Evolutionary conservation across 73 alveolate genomes (phyloP).

Genomic region (Symbiodinium pilosum): DNA sequence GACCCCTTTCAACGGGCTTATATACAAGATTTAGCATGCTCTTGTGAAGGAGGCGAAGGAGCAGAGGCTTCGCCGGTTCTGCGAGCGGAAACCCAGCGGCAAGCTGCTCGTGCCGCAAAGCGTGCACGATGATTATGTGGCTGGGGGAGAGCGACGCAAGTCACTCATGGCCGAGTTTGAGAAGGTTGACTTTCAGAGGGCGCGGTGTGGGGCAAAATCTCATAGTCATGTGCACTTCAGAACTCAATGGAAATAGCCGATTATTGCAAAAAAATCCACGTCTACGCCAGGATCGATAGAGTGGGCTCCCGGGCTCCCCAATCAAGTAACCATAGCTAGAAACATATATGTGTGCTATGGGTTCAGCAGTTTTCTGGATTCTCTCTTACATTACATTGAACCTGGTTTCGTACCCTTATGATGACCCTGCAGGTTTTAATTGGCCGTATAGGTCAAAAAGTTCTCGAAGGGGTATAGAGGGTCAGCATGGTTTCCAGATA

Average conservation of each 20-base stretch:
- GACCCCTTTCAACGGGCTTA: too few relatives aligned
- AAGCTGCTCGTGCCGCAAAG: neutral
- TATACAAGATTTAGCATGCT: too few relatives aligned
- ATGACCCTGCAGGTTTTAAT: too few relatives aligned
- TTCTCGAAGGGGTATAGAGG: too few relatives aligned
- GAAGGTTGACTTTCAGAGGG: neutral
- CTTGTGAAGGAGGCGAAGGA: neutral
- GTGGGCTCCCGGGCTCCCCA: neutral
- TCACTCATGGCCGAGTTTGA: neutral
- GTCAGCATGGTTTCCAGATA: too few relatives aligned
- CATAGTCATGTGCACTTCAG: too few relatives aligned
- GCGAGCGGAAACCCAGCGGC: conserved; percentile 22
- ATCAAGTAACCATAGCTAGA: neutral
- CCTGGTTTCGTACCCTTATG: too few relatives aligned
- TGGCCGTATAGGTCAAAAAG: too few relatives aligned
- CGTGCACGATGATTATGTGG: neutral
- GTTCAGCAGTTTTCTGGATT: too few relatives aligned
- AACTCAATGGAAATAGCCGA: too few relatives aligned
- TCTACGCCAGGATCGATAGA: neutral
- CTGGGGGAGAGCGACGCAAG: neutral
- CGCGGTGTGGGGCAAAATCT: neutral
- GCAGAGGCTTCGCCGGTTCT: conserved; percentile 2
- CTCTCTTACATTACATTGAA: too few relatives aligned
- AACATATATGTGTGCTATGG: neutral
- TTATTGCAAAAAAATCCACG: too few relatives aligned